Conservation (phyloP, 2,329 filamentous ascomycete species). For the Botryotinia convoluta region DNA sequence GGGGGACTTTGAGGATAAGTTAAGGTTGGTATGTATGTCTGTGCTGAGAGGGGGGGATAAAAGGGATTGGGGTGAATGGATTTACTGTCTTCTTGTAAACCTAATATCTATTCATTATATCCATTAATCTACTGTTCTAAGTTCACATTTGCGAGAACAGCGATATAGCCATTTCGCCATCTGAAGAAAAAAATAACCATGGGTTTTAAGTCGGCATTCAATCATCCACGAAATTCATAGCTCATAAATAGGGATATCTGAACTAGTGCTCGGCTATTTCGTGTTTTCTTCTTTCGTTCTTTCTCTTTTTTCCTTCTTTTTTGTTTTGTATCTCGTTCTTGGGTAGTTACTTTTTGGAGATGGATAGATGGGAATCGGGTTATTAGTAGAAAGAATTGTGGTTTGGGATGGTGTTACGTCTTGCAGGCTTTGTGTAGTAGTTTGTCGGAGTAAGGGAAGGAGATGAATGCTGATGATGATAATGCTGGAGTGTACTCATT, state of each 20-base stretch:
- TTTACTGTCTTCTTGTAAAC: fast-evolving
- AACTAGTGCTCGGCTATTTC: not conserved
- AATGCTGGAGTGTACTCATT: not conserved
- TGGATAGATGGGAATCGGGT: not conserved
- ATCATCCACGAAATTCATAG: not conserved
- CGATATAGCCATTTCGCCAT: not conserved
- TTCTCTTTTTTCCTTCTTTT: not conserved
- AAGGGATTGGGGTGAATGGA: not conserved
- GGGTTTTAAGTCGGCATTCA: not conserved
- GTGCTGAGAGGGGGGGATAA: not conserved
- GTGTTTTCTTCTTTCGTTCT: not conserved
- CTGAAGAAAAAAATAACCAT: fast-evolving
- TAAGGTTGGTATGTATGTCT: not conserved
- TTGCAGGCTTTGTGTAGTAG: not conserved
- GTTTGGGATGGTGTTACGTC: not conserved
- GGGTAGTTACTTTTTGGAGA: not conserved
- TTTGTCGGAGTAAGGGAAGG: not conserved
- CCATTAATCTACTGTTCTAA: not conserved
- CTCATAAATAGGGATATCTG: not conserved
- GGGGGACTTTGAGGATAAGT: not conserved
- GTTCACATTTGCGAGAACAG: not conserved
- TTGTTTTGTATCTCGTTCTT: not conserved
- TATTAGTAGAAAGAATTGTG: not conserved
- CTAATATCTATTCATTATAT: not conserved
- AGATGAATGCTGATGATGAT: not conserved